Base-by-base conservation (phyloP, 192 early-diverging fungal genomes). In the Phycomyces nitens region DNA sequence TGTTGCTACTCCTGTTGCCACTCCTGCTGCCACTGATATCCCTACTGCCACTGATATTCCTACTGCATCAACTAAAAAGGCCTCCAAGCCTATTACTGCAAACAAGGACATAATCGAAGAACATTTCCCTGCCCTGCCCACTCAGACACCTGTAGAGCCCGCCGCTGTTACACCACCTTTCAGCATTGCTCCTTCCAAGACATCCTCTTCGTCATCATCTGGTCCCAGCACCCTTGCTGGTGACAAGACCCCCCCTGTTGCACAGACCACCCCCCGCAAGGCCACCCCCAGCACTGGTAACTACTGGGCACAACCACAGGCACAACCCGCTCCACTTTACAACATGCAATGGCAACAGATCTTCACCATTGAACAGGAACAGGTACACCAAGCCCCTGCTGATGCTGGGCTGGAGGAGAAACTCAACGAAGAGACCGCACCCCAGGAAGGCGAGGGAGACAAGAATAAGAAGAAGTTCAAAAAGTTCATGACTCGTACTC, bases 401-500 rank as follows among this genome's bases (percentile, higher is more conserved):
- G 7, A 3, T 11, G 12, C 12, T 47, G 18, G 44, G 2, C 12
- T 47, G 3, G 44, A 47, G 44, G 44, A 47, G 2, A 47, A 47
- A 18, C 3, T 11, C 3, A 14, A 14, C 3, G 18, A n/a, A 3
- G 15, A 47, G 12, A 18, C 12, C 12, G 18, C 3, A 3, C 3
- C 3, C 4, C 5, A 2, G 5, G 18, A 47, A 1, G 15, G 2
- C 3, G 44, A 47, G 12, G 44, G 15, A 47, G 44, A 47, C 51
- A 39, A 27, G 8, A 12, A 20, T 22, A 29, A 50, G 47, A 62
- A 52, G 44, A 62, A 23, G 14, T 27, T 38, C 26, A 60, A 61
- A 27, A 69, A 21, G 42, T 26, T 23, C 16, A 22, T 63, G 20
- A 54, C 52, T 18, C 60, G 66, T 21, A 24, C 42, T 41, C 40